Base-by-base conservation (phyloP, 805 yeast species). In the Candida pseudoglaebosa region DNA sequence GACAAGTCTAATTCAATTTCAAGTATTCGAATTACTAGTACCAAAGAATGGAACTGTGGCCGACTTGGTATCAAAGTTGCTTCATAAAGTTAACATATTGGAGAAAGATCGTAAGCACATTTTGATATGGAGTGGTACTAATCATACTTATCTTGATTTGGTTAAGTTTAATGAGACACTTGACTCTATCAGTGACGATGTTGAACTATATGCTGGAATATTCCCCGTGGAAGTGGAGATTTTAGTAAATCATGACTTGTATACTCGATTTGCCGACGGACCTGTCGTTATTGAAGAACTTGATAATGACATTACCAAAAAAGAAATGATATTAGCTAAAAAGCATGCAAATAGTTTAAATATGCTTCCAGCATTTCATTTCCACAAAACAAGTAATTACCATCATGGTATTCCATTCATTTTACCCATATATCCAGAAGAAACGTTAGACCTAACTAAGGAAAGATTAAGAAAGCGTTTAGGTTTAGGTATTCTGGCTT, bases 381-480 rank as follows among this genome's bases (percentile, higher is more conserved):
- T 82, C 61, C 76, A 81, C 57, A 85, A 83, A 49, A 84, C 81
- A 29, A 69, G 82, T 18, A 72, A 68, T 32, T 69, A 68, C 45
- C 67, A 75, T 16, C 98, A 90, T 58, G 90, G 96, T n/a, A 70
- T 83, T 35, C 95, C 97, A 3, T 90, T 90, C 55, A 64, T 84
- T 7, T 86, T 90, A 55, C 75, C 78, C n/a, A 60, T 85, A 5
- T 70, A 77, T 34, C 81, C 85, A 6, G 77, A 71, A 10, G 99
- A 93, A 57, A 61, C 64, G 32, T 76, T 85, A 33, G 54, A 59
- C 2, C 79, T 75, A 9, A 82, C 95, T 2, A 79, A 73, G 49
- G 70, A 63, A 13, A 75, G 98, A 44, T 65, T 93, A 44, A 82
- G 82, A 53, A 70, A 69, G 44, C 73, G 74, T 37, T 62, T 90